These are phyloP conservation scores for Przewalskia tangutica DNA, from an alignment of 257 asterid species.

Conservation along the genomic window DNA sequence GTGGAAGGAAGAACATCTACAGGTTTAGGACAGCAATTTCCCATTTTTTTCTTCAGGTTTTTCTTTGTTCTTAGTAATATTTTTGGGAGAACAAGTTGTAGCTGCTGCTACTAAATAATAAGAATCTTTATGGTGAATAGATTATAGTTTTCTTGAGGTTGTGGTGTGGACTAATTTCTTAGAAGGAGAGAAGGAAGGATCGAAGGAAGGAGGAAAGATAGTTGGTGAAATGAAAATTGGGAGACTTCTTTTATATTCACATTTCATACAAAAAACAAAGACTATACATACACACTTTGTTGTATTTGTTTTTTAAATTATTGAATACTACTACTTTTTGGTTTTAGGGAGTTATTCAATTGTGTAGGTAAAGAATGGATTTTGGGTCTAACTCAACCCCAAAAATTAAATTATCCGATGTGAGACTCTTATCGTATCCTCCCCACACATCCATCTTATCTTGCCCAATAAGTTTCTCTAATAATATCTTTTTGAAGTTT, in stretches of 20 bases:
- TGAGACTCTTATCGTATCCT: no score
- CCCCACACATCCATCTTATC: background rate
- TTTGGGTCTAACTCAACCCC: no score
- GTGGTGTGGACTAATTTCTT: background rate
- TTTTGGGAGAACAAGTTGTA: background rate
- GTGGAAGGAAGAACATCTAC: slow-evolving; percentile 14
- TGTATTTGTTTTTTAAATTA: background rate
- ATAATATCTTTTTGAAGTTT: no score
- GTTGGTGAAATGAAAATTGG: background rate
- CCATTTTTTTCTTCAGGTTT: slow-evolving; percentile 13
- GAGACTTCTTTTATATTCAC: background rate
- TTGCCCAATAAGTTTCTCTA: background rate
- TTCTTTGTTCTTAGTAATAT: background rate
- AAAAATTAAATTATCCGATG: no score
- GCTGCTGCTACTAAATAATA: background rate
- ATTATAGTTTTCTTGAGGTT: background rate
- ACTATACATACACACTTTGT: background rate
- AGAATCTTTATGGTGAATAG: background rate
- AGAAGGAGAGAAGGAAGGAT: slow-evolving; percentile 19
- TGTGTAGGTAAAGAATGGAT: no score
- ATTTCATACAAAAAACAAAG: background rate
- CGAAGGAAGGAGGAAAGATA: background rate
- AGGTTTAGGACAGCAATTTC: slow-evolving; percentile 40
- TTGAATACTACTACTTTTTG: no score
- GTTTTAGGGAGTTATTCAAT: background rate